Evolutionary conservation across 805 yeast genomes (phyloP).

Genomic region (Wickerhamiella musiphila): DNA sequence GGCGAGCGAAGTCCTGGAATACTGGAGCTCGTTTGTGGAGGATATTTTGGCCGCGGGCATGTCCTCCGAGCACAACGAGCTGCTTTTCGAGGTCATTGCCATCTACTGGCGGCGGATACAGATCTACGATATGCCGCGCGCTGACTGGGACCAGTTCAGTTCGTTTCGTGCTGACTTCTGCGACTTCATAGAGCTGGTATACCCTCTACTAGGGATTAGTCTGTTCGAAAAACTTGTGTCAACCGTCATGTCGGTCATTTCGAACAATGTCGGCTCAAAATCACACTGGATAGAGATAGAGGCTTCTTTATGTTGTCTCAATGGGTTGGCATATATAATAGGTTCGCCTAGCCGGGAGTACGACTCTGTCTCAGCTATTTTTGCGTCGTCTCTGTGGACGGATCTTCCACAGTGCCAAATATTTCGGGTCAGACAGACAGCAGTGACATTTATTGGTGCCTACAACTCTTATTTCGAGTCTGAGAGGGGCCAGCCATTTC

Average conservation of each 20-base stretch:
- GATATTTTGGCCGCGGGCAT: conserved; percentile 18
- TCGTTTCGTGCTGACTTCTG: conserved; percentile 57
- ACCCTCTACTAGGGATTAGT: conserved; percentile 41
- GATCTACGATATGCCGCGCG: conserved; percentile 14
- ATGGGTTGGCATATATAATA: conserved; percentile 37
- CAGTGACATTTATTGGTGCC: conserved; percentile 40
- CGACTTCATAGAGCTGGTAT: conserved; percentile 58
- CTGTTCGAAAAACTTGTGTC: conserved; percentile 29
- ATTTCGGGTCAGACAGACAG: conserved; percentile 27
- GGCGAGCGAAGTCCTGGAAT: conserved; percentile 18
- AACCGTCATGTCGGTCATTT: conserved; percentile 8
- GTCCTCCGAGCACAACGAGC: conserved; percentile 11
- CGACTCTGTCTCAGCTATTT: conserved; percentile 13
- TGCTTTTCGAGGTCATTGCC: conserved; percentile 32
- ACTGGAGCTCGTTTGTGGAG: conserved; percentile 22
- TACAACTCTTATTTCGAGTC: conserved; percentile 42
- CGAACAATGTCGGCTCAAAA: not conserved
- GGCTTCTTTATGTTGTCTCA: conserved; percentile 41
- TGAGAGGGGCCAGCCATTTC: conserved; percentile 26
- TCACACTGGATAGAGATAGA: conserved; percentile 33
- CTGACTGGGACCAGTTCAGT: conserved; percentile 36
- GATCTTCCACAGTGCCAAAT: conserved; percentile 14
- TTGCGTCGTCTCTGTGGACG: conserved; percentile 18
- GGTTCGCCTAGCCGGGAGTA: conserved; percentile 21
- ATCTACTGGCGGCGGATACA: conserved; percentile 57